Conservation (phyloP, 2,329 filamentous ascomycete genomes). For the Fusarium sp. region DNA sequence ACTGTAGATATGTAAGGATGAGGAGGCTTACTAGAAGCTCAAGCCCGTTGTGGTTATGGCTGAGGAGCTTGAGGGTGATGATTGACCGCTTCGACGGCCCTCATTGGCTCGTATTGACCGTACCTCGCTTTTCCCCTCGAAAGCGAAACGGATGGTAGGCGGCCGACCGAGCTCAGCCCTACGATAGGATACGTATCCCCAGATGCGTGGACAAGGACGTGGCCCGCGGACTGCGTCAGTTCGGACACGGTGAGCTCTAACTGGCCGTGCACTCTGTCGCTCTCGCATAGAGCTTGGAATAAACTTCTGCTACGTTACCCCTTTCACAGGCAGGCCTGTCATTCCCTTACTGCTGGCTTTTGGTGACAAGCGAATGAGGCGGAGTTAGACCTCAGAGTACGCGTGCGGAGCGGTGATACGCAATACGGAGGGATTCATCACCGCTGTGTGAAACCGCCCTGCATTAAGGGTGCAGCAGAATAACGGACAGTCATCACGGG, state of each 20-base stretch:
- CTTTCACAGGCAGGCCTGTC: conserved; percentile 17
- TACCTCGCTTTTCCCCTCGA: conserved; percentile 28
- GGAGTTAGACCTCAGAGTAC: conserved; percentile 25
- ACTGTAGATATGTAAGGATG: conserved; percentile 6
- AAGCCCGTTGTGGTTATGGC: conserved; percentile 22
- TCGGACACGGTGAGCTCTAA: conserved; percentile 16
- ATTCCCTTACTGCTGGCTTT: conserved; percentile 13
- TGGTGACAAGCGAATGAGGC: conserved; percentile 35
- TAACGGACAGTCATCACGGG: conserved; percentile 12
- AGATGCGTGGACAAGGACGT: conserved; percentile 23
- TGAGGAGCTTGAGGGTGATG: conserved; percentile 25
- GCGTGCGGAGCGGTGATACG: conserved; percentile 26
- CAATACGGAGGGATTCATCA: conserved; percentile 37
- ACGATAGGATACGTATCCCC: conserved; percentile 29
- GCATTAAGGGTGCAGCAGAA: conserved; percentile 18
- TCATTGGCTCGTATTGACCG: conserved; percentile 37
- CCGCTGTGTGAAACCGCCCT: conserved; percentile 16
- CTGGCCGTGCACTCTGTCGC: conserved; percentile 30
- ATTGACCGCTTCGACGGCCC: conserved; percentile 2
- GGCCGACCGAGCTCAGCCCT: conserved; percentile 46
- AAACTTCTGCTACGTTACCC: conserved; percentile 15
- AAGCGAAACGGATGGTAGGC: conserved; percentile 28
- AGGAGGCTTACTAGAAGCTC: conserved; percentile 27
- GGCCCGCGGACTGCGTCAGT: conserved; percentile 15
- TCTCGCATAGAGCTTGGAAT: conserved; percentile 19